Percentiles rank a stretch among this genome's conserved stretches.
phyloP scores from a whole-genome alignment of 345 rosid species.

The Brassica rapa region DNA sequence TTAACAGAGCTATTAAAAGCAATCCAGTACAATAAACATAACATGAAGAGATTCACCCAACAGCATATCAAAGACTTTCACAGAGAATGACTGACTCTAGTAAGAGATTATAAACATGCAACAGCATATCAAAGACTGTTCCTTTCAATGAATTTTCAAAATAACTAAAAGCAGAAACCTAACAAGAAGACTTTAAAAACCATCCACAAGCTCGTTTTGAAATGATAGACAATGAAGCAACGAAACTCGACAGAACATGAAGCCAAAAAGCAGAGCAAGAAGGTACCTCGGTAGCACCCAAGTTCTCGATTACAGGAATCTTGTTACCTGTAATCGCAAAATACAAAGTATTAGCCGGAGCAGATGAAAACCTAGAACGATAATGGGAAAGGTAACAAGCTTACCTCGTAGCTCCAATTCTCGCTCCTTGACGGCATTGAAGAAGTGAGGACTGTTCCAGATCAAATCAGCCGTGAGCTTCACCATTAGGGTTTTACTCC shows the following conservation, averaged over 20 bases:
- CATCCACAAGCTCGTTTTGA: conserved; percentile 2
- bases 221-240: background rate
- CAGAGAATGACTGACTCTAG: background rate
- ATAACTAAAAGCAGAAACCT: background rate
- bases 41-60: background rate
- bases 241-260: background rate
- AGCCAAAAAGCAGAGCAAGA: background rate
- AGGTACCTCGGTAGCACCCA: conserved; percentile 98
- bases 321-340: conserved; percentile 63
- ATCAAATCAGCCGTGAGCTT: conserved; percentile 96
- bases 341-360: conserved; percentile 4
- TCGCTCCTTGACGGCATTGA: conserved; percentile 95
- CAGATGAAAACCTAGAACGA: background rate
- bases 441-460: conserved; percentile 98
- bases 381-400: conserved; percentile 7
- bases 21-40: background rate
- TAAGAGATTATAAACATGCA: background rate
- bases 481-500: conserved; percentile 65
- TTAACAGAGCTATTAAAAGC: background rate
- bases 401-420: conserved; percentile 96
- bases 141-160: conserved; percentile 4
- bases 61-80: conserved; percentile 3
- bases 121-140: background rate
- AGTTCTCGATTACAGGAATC: conserved; percentile 92
- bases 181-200: background rate